Percentiles rank a stretch among this genome's conserved stretches.
Evolutionary conservation across 805 yeast species (phyloP).

Genomic region (Yamadazyma takamatsuzukensis): DNA sequence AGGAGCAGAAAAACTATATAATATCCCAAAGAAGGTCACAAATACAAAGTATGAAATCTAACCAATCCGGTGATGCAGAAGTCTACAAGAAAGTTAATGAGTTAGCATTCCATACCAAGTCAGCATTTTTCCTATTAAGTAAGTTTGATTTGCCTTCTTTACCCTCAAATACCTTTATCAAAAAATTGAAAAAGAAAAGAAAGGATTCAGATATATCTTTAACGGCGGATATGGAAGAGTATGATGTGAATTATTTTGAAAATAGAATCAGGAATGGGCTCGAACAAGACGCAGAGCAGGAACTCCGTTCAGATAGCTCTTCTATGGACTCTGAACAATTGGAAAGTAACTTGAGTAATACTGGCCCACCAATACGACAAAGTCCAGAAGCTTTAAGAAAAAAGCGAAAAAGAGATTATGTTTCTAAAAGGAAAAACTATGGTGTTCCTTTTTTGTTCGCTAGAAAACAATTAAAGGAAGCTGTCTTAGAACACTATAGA

Average conservation of each 20-base stretch:
- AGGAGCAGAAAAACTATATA: conserved; percentile 29
- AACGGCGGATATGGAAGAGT: conserved; percentile 11
- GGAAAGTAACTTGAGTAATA: neutral
- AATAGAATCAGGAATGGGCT: conserved; percentile 37
- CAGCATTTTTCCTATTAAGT: conserved; percentile 19
- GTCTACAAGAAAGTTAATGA: conserved; percentile 18
- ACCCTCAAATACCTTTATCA: conserved; percentile 33
- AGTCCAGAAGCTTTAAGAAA: conserved; percentile 18
- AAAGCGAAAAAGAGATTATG: conserved; percentile 47
- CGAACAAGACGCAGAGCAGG: neutral
- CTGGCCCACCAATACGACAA: conserved; percentile 7
- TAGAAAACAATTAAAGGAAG: conserved; percentile 61
- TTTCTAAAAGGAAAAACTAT: conserved; percentile 25
- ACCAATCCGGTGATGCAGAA: conserved; percentile 7
- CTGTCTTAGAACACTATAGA: conserved; percentile 69
- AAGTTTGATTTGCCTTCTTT: conserved; percentile 39
- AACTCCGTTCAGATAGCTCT: too few relatives aligned
- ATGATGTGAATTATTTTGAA: conserved; percentile 32
- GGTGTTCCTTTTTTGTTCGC: conserved; percentile 62
- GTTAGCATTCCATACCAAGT: conserved; percentile 25
- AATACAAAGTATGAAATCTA: neutral
- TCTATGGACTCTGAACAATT: conserved; percentile 10
- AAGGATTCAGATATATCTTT: conserved; percentile 11
- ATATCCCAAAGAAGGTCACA: conserved; percentile 5
- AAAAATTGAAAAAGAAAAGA: conserved; percentile 12